Percentiles rank a stretch among this genome's conserved stretches.
These are phyloP conservation scores for Aspergillus aculeatinus DNA, from an alignment of 2,329 filamentous ascomycete species.

Conservation along the genomic window DNA sequence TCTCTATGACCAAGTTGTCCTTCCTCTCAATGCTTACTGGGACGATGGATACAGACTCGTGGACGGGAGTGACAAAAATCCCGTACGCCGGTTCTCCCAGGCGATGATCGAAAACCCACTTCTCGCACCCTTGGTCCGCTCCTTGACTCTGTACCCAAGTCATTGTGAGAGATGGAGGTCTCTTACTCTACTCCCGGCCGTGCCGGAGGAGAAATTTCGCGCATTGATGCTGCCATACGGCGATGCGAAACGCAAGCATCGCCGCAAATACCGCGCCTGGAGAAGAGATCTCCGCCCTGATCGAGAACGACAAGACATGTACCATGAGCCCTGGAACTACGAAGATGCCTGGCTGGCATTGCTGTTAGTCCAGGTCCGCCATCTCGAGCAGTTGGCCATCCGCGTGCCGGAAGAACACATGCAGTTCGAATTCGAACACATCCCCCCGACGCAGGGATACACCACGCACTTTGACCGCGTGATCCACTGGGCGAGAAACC, in stretches of 20 bases:
- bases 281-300: not conserved
- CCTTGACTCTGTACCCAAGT: not conserved
- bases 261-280: not conserved
- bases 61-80: not conserved
- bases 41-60: not conserved
- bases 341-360: conserved; percentile 1
- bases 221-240: not conserved
- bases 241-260: not conserved
- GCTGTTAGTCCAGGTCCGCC: not conserved
- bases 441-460: not conserved
- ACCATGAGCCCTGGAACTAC: not conserved
- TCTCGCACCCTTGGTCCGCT: not conserved
- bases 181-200: not conserved
- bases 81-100: not conserved
- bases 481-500: not conserved
- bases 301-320: not conserved
- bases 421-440: not conserved
- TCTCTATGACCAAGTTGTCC: not conserved
- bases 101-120: not conserved
- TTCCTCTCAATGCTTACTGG: not conserved
- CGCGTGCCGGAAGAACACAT: not conserved
- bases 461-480: not conserved
- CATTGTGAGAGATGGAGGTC: not conserved
- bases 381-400: not conserved
- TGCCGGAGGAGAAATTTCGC: not conserved